These are phyloP conservation scores for Ganoderma leucocontextum DNA, from an alignment of 1,284 basidiomycete species.

Conservation along the genomic window DNA sequence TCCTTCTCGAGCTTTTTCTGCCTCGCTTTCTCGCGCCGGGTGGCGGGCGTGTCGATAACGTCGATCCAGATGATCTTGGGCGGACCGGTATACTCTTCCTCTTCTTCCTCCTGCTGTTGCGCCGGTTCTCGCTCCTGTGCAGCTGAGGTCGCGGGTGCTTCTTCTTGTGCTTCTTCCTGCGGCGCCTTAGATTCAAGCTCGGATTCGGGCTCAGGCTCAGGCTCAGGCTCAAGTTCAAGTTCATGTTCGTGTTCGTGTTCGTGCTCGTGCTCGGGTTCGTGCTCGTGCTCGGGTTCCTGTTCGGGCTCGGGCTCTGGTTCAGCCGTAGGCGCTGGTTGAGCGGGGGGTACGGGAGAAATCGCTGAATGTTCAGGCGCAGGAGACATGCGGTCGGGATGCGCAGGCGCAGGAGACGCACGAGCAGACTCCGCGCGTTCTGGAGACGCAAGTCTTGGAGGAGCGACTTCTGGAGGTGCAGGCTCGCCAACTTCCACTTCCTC, in stretches of 20 bases:
- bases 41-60: constrained; percentile 72
- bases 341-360: background rate
- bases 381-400: background rate
- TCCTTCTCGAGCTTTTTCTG: constrained; percentile 54
- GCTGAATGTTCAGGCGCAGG: background rate
- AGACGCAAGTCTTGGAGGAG: background rate
- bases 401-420: background rate
- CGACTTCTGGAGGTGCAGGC: background rate
- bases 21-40: constrained; percentile 62
- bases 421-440: background rate
- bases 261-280: background rate
- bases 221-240: background rate
- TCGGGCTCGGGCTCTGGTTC: background rate
- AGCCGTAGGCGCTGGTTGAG: background rate
- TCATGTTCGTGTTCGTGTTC: background rate
- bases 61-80: constrained; percentile 60
- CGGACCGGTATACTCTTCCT: constrained; percentile 24
- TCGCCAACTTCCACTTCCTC: background rate
- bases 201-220: background rate
- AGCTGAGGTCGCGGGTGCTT: constrained; percentile 7
- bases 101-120: constrained; percentile 11
- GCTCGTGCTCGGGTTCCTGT: background rate
- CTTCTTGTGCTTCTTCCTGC: constrained; percentile 11
- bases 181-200: background rate
- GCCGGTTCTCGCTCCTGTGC: background rate